Conservation (phyloP, 2,329 filamentous ascomycete genomes). For the Graphilbum sp. region DNA sequence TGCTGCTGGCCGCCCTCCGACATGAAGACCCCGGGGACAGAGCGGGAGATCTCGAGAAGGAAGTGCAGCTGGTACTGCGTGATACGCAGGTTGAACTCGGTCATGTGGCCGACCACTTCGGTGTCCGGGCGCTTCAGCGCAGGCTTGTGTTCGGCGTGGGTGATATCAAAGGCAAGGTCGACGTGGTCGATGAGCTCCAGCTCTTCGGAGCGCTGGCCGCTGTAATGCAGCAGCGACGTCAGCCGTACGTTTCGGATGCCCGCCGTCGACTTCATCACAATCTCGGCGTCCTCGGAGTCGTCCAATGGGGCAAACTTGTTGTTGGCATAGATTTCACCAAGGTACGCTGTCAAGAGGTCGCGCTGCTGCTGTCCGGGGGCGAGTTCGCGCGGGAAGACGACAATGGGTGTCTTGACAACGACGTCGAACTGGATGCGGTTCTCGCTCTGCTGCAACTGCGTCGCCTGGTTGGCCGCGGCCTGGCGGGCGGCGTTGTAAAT, state of each 20-base stretch:
- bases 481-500: conserved; percentile 95
- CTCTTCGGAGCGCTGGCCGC: conserved; percentile 57
- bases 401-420: conserved; percentile 83
- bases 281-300: conserved; percentile 53
- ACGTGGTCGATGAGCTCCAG: conserved; percentile 95
- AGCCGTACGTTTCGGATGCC: conserved; percentile 86
- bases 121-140: conserved; percentile 72
- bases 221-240: conserved; percentile 78
- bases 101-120: conserved; percentile 83
- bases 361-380: conserved; percentile 51
- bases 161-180: conserved; percentile 83
- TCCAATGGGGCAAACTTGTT: conserved; percentile 82
- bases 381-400: conserved; percentile 77
- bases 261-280: conserved; percentile 77
- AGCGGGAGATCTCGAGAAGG: conserved; percentile 69
- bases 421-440: conserved; percentile 90
- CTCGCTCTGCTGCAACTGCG: conserved; percentile 77
- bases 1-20: conserved; percentile 45
- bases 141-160: conserved; percentile 70
- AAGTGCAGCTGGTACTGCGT: conserved; percentile 88
- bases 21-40: conserved; percentile 75
- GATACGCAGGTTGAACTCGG: conserved; percentile 75
- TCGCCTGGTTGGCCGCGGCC: conserved; percentile 85
- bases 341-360: conserved; percentile 78
- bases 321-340: conserved; percentile 94